Conservation (phyloP, 805 yeast species). For the Candida pseudofarinosa region DNA sequence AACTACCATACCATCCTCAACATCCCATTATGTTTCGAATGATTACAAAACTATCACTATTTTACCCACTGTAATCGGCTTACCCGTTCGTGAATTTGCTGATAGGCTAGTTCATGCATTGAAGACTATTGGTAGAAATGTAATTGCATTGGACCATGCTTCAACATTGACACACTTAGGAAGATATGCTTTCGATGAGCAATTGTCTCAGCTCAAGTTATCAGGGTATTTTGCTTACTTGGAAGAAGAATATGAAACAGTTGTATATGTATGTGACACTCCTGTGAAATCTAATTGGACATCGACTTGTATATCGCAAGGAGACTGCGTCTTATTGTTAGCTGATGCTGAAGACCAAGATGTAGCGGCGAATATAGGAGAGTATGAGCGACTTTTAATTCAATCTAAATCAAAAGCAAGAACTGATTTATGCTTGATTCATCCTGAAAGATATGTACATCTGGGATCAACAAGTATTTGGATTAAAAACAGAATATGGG, state of each 20-base stretch:
- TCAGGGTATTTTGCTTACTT: conserved; percentile 87
- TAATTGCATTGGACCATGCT: conserved; percentile 79
- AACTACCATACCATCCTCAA: conserved; percentile 28
- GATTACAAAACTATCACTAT: conserved; percentile 81
- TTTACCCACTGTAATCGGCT: conserved; percentile 70
- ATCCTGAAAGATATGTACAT: conserved; percentile 73
- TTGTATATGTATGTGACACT: conserved; percentile 86
- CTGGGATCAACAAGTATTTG: conserved; percentile 85
- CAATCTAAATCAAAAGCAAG: conserved; percentile 79
- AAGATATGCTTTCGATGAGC: conserved; percentile 84
- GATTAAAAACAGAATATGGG: conserved; percentile 86
- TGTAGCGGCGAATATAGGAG: conserved; percentile 68
- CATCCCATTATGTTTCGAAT: conserved; percentile 29
- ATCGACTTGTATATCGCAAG: conserved; percentile 86
- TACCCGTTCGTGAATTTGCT: conserved; percentile 89
- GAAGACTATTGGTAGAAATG: conserved; percentile 65
- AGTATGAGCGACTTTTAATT: conserved; percentile 72
- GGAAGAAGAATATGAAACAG: conserved; percentile 85
- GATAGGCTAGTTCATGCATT: conserved; percentile 67
- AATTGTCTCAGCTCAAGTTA: conserved; percentile 74
- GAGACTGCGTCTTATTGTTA: conserved; percentile 84
- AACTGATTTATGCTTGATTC: conserved; percentile 80
- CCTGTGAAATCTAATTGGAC: conserved; percentile 85
- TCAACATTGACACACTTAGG: conserved; percentile 79
- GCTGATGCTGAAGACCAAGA: conserved; percentile 74